Evolutionary conservation across 345 rosid genomes (phyloP), one percentile per base, ranked within the genome.

Genomic region (Raphanus raphanistrum): DNA sequence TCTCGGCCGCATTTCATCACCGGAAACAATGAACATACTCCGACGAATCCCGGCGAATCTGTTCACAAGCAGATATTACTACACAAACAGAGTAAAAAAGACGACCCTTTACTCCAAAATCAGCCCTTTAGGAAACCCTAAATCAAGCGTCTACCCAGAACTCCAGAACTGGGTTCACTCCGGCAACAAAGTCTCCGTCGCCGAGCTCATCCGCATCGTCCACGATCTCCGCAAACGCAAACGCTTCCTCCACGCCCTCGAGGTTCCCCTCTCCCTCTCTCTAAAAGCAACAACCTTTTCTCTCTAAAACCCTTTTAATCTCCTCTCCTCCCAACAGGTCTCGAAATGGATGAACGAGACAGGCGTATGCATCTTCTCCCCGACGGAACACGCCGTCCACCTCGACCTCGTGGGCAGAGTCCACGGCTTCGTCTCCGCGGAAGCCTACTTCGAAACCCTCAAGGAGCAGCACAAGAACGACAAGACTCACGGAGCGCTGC

Each of bases 401-500:
- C 73, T 94, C 66, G 92, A 92, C 82, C 84, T 94, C 73, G 86
- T 92, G 4, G 97, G 97, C 16, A 85, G 86, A 78, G 97, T 90
- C 35, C 86, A 73, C 15, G 97, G 95, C 50, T 85, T 87, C 63
- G 55, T 75, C 11, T 73, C 87, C 29, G 97, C 98, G 0, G 97
- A 92, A 85, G 81, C 60, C 57, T 94, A 94, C 79, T 92, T 94
- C 62, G 70, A 70, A 11, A 81, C 55, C 70, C 81, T 94, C 66
- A 84, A 78, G 84, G 92, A 90, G 32, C 84, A 85, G 17, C 88
- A 89, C 71, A 92, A 87, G 81, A 92, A 80, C 72, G 87, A 82
- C 0, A 89, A 90, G 84, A 92, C 97, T 3, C 87, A 90, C 38
- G 97, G 97, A 13, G 97, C 98, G 32, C 93, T 94, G 65, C 85